Conservation (phyloP, 2,329 filamentous ascomycete species). For the Fusarium albosuccineum region DNA sequence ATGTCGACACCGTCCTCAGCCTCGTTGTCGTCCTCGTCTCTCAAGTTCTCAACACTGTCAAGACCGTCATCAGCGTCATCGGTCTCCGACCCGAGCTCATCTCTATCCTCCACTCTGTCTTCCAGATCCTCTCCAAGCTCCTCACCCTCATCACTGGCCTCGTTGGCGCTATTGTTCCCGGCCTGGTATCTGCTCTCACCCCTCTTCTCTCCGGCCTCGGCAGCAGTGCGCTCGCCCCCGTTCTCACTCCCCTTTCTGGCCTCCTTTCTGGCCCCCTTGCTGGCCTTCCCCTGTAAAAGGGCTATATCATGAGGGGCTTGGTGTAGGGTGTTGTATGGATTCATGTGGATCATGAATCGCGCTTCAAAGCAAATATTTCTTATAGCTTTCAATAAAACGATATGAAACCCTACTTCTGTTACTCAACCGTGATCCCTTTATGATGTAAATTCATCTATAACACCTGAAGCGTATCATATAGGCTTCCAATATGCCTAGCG, state of each 20-base stretch:
- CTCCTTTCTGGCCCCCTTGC: conserved; percentile 44
- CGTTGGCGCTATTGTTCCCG: conserved; percentile 41
- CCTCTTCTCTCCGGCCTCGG: conserved; percentile 47
- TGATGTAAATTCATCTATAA: neutral
- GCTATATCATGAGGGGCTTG: neutral
- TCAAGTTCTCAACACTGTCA: conserved; percentile 41
- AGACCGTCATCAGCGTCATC: conserved; percentile 38
- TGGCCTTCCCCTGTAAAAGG: conserved; percentile 27
- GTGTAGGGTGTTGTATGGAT: neutral
- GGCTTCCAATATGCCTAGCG: neutral
- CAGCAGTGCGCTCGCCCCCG: conserved; percentile 42
- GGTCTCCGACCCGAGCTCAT: conserved; percentile 44
- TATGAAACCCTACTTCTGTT: neutral
- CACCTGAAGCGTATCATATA: no score
- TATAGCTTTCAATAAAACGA: conserved; percentile 8
- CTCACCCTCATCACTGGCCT: conserved; percentile 42
- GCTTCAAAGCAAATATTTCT: conserved; percentile 19
- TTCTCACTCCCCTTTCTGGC: conserved; percentile 43
- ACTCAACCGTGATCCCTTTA: neutral
- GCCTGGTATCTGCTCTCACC: conserved; percentile 41
- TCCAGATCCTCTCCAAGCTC: conserved; percentile 45
- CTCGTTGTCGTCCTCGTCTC: conserved; percentile 39
- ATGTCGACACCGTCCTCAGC: conserved; percentile 43
- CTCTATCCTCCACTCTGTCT: conserved; percentile 46
- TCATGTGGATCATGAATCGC: neutral